Conservation (phyloP, 768 basidiomycete species). For the Pulveroboletus sp. region DNA sequence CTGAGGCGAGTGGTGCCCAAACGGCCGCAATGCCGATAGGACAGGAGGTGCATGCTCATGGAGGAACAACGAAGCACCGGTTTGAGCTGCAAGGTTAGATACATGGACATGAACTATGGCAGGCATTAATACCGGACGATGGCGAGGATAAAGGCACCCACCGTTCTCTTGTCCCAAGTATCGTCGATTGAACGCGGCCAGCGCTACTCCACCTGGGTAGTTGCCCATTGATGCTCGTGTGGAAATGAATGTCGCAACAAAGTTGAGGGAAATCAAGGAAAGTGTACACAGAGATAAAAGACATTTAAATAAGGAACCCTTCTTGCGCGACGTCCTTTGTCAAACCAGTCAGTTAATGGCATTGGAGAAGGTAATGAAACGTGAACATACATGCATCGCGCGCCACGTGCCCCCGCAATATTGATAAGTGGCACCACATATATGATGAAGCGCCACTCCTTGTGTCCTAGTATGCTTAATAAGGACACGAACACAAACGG, state of each 20-base stretch:
- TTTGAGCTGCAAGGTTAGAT: slow-evolving; percentile 82
- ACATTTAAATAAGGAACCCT: slow-evolving; percentile 41
- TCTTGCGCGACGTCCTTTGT: slow-evolving; percentile 45
- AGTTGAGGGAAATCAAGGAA: slow-evolving; percentile 51
- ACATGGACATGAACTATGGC: slow-evolving; percentile 65
- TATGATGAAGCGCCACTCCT: slow-evolving; percentile 96
- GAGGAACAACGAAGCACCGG: slow-evolving; percentile 85
- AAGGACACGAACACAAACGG: slow-evolving; percentile 49
- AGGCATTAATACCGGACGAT: not conserved
- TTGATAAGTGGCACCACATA: slow-evolving; percentile 84
- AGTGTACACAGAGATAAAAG: slow-evolving; percentile 43
- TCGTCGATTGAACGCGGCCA: slow-evolving; percentile 54
- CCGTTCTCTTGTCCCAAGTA: slow-evolving; percentile 34
- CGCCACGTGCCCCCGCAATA: slow-evolving; percentile 66
- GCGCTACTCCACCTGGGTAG: slow-evolving; percentile 85
- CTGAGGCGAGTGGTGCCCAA: slow-evolving; percentile 5
- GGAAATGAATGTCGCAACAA: slow-evolving; percentile 46
- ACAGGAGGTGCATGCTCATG: slow-evolving; percentile 60
- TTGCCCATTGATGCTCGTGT: slow-evolving; percentile 63
- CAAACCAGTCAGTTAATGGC: not conserved
- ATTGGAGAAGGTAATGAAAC: not conserved
- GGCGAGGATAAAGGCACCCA: slow-evolving; percentile 10
- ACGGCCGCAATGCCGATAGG: slow-evolving; percentile 8
- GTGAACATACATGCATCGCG: slow-evolving; percentile 55
- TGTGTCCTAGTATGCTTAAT: slow-evolving; percentile 81